Conservation (phyloP, 176 grass and related monocot species). For the Juncus effusus region DNA sequence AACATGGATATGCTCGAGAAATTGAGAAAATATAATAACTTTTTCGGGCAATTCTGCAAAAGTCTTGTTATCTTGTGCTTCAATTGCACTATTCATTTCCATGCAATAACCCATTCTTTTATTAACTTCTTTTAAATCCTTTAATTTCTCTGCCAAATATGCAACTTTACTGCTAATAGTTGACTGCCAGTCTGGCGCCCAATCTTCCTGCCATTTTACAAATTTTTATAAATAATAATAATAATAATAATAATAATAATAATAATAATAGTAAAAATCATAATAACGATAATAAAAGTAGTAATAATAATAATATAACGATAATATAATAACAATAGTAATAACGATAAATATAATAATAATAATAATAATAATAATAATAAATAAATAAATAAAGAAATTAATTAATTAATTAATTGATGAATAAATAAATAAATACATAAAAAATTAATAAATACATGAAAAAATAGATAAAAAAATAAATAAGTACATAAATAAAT, state of each 20-base stretch:
- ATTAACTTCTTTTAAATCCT: slow-evolving; percentile 48
- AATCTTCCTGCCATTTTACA: slow-evolving; percentile 58
- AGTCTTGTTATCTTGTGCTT: slow-evolving; percentile 22
- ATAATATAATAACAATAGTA: background rate
- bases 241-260: no score
- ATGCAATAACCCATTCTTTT: slow-evolving; percentile 35
- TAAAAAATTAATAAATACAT: no score
- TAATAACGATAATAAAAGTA: background rate
- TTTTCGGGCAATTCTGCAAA: slow-evolving; percentile 47
- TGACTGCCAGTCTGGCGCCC: slow-evolving; percentile 96
- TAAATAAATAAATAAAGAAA: no score
- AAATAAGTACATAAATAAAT: slow-evolving; percentile 12
- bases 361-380: no score
- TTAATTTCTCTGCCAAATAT: slow-evolving; percentile 72
- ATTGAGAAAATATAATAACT: slow-evolving; percentile 98
- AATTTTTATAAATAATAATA: background rate
- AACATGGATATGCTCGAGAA: slow-evolving; percentile 95
- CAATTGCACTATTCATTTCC: slow-evolving; percentile 28
- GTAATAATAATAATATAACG: slow-evolving; percentile 2
- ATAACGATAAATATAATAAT: no score
- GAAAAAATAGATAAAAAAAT: background rate
- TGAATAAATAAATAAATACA: no score
- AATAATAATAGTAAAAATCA: no score
- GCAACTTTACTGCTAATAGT: slow-evolving; percentile 96
- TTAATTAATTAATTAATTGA: no score